Conservation (phyloP, 805 yeast species). For the Suhomyces kilbournensis region DNA sequence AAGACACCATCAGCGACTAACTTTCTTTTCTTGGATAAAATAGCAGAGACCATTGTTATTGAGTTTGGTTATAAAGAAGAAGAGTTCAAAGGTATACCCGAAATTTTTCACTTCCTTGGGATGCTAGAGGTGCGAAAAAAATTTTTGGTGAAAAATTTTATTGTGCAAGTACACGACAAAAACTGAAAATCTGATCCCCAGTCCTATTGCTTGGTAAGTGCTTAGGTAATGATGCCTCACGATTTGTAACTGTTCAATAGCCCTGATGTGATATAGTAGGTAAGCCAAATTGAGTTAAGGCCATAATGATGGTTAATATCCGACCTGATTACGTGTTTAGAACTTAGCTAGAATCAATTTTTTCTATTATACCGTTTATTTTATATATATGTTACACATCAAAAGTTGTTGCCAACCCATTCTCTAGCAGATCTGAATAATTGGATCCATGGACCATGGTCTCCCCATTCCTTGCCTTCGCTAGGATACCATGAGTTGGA, state of each 20-base stretch:
- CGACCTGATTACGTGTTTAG: too few species aligned
- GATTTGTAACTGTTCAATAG: neutral
- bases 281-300: neutral
- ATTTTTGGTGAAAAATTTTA: constrained; percentile 1
- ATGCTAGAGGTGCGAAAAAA: constrained; percentile 1
- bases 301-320: neutral
- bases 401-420: constrained; percentile 66
- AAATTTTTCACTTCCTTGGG: neutral
- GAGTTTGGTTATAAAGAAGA: neutral
- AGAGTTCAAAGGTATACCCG: neutral
- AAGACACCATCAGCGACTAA: constrained; percentile 99
- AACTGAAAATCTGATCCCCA: neutral
- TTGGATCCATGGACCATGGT: constrained; percentile 93
- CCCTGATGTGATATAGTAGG: neutral
- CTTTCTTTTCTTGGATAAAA: constrained; percentile 95
- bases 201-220: neutral
- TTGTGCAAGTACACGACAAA: constrained; percentile 1
- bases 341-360: neutral
- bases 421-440: constrained; percentile 88
- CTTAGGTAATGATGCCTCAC: neutral
- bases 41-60: constrained; percentile 35
- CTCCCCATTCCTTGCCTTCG: constrained; percentile 64
- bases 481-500: constrained; percentile 88
- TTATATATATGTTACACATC: constrained; percentile 1
- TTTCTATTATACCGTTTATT: neutral